phyloP scores from a whole-genome alignment of 495 filamentous ascomycete genomes.

The Penicillium ochrochloron region DNA sequence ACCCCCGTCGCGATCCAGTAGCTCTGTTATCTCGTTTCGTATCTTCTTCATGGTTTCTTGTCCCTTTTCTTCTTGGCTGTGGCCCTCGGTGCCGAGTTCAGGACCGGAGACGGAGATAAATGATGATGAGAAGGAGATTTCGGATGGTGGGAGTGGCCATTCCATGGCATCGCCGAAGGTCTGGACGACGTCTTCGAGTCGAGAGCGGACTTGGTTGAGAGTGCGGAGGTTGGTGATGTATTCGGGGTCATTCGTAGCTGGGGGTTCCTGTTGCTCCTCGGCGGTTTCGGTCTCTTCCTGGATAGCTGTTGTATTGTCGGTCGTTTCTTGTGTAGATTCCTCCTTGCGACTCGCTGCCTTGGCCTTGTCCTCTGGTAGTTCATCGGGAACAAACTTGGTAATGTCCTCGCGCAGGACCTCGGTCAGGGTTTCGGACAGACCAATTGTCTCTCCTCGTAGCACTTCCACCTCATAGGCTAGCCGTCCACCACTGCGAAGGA shows the following conservation, averaged over 20 bases:
- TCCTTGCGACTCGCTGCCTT: slow-evolving; percentile 13
- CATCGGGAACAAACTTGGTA: slow-evolving; percentile 65
- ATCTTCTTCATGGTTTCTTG: slow-evolving; percentile 71
- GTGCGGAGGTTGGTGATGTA: slow-evolving; percentile 81
- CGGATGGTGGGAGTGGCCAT: slow-evolving; percentile 85
- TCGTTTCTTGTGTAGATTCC: slow-evolving; percentile 11
- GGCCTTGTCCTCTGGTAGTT: slow-evolving; percentile 28
- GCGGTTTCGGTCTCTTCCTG: slow-evolving; percentile 17
- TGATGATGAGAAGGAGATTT: slow-evolving; percentile 69
- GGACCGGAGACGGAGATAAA: slow-evolving; percentile 84
- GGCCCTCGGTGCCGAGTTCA: slow-evolving; percentile 63
- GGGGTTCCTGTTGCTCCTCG: not conserved
- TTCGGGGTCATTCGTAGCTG: slow-evolving; percentile 56
- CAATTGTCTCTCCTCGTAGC: slow-evolving; percentile 80
- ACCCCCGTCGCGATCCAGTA: slow-evolving; percentile 59
- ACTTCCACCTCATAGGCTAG: slow-evolving; percentile 96
- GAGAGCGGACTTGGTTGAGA: slow-evolving; percentile 75
- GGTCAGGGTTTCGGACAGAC: slow-evolving; percentile 74
- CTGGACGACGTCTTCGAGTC: slow-evolving; percentile 83
- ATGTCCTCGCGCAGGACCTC: slow-evolving; percentile 73
- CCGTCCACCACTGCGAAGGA: slow-evolving; percentile 81
- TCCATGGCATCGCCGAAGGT: slow-evolving; percentile 93
- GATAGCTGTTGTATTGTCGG: slow-evolving; percentile 19
- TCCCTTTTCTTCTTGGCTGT: slow-evolving; percentile 77
- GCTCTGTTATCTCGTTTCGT: slow-evolving; percentile 68